These are phyloP conservation scores for Exophiala spinifera DNA, from an alignment of 2,329 filamentous ascomycete genomes.

Conservation along the genomic window DNA sequence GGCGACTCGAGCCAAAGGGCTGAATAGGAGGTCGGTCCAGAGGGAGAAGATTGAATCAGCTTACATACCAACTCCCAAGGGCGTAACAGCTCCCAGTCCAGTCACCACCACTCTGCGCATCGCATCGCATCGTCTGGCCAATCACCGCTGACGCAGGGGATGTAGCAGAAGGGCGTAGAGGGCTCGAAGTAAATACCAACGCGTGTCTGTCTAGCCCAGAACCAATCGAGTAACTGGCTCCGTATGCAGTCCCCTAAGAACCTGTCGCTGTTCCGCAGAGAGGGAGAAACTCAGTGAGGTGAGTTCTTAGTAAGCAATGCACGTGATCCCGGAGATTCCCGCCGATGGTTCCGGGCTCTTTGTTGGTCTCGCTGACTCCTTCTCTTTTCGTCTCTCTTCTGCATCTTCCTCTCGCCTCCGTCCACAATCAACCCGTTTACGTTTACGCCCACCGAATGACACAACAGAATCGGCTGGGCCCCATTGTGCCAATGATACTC, in stretches of 20 bases:
- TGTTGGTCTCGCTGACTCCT: constrained; percentile 10
- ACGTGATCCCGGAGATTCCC: constrained; percentile 1
- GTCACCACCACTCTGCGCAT: constrained; percentile 74
- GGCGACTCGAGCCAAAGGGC: no score
- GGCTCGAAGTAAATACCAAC: not conserved
- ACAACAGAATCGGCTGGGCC: not conserved
- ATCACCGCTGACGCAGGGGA: no score
- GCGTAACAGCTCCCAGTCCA: constrained; percentile 76
- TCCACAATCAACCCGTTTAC: not conserved
- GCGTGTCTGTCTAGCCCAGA: not conserved
- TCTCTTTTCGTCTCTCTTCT: not conserved
- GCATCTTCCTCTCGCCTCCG: not conserved
- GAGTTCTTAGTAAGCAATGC: not conserved
- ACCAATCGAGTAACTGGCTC: no score
- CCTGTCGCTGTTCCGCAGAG: no score
- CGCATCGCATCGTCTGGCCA: constrained; percentile 11
- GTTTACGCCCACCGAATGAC: not conserved
- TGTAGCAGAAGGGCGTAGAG: not conserved
- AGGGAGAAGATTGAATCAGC: not conserved
- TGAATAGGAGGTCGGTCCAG: no score
- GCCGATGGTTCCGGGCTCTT: no score
- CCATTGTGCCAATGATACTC: not conserved
- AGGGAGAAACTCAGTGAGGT: no score
- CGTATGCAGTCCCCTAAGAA: no score
- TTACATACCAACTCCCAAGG: constrained; percentile 70